A percentile compares a stretch with the other conserved stretches of the same genome.
phyloP scores from a whole-genome alignment of 2,329 filamentous ascomycete genomes.

The Acrodontium crateriforme region DNA sequence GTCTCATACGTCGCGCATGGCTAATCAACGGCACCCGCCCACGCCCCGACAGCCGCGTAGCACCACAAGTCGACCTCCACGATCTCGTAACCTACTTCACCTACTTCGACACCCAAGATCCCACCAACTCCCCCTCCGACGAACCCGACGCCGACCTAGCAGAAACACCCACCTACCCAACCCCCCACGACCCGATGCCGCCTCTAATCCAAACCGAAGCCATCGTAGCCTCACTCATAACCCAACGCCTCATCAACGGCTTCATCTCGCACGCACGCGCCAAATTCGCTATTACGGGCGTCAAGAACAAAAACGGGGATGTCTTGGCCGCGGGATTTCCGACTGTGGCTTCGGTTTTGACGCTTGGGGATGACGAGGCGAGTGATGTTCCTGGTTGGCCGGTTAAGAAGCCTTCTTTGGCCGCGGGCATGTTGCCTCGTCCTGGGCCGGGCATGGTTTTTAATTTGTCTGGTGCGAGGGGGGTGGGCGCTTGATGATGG shows the following conservation, averaged over 20 bases:
- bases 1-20: conserved; percentile 64
- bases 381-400: conserved; percentile 67
- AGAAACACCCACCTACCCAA: conserved; percentile 24
- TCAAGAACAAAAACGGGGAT: conserved; percentile 40
- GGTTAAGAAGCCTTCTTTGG: conserved; percentile 20
- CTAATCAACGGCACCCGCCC: conserved; percentile 59
- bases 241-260: conserved; percentile 68
- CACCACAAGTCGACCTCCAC: conserved; percentile 60
- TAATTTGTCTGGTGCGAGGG: conserved; percentile 41
- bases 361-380: conserved; percentile 43
- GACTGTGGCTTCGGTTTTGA: conserved; percentile 54
- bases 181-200: conserved; percentile 29
- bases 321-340: conserved; percentile 64
- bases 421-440: conserved; percentile 4
- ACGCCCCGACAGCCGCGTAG: conserved; percentile 32
- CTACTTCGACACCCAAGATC: conserved; percentile 47
- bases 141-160: conserved; percentile 31
- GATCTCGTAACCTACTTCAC: conserved; percentile 51
- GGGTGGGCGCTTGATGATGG: conserved; percentile 25
- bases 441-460: conserved; percentile 40
- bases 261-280: conserved; percentile 67
- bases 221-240: conserved; percentile 60
- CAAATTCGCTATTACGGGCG: conserved; percentile 71
- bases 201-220: conserved; percentile 45
- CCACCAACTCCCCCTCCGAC: conserved; percentile 17